Evolutionary conservation across 371 early-diverging fungal species (phyloP).

Genomic region (Chytridiales sp.): DNA sequence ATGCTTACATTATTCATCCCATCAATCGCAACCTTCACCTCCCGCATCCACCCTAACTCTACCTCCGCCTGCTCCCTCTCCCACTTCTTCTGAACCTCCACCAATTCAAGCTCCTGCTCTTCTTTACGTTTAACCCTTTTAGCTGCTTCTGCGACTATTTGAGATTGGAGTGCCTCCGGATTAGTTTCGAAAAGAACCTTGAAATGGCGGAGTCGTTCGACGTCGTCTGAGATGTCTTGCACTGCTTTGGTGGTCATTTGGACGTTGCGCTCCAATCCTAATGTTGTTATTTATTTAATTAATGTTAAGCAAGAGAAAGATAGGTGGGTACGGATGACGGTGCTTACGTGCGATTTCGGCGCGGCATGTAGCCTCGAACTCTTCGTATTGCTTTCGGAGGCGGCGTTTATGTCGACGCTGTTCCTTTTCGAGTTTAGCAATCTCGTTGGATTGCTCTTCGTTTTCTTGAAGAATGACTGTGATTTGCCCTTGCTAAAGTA

Average conservation of each 20-base stretch:
- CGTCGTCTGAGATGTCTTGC: conserved; percentile 23
- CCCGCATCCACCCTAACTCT: conserved; percentile 24
- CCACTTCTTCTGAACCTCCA: conserved; percentile 11
- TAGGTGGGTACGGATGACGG: neutral
- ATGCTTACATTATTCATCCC: conserved; percentile 20
- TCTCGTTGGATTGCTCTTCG: conserved; percentile 18
- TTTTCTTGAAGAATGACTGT: conserved; percentile 30
- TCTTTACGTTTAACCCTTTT: neutral
- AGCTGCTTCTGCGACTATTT: neutral
- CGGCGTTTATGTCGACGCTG: neutral
- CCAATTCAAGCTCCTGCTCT: neutral
- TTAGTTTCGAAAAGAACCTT: conserved; percentile 9
- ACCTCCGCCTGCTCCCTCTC: conserved; percentile 23
- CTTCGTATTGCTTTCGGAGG: conserved; percentile 10
- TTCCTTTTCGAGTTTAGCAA: conserved; percentile 22
- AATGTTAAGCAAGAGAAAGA: neutral
- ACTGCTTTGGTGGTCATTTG: conserved; percentile 16
- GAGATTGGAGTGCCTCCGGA: conserved; percentile 1
- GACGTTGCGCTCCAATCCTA: conserved; percentile 18
- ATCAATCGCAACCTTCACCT: conserved; percentile 26
- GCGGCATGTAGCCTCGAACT: neutral
- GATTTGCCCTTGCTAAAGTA: conserved; percentile 24
- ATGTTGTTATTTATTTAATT: neutral
- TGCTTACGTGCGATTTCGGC: conserved; percentile 10
- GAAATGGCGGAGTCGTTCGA: conserved; percentile 30